These are phyloP conservation scores for Yamadazyma atmosphaerica DNA, from an alignment of 1,139 yeast genomes.

Conservation along the genomic window DNA sequence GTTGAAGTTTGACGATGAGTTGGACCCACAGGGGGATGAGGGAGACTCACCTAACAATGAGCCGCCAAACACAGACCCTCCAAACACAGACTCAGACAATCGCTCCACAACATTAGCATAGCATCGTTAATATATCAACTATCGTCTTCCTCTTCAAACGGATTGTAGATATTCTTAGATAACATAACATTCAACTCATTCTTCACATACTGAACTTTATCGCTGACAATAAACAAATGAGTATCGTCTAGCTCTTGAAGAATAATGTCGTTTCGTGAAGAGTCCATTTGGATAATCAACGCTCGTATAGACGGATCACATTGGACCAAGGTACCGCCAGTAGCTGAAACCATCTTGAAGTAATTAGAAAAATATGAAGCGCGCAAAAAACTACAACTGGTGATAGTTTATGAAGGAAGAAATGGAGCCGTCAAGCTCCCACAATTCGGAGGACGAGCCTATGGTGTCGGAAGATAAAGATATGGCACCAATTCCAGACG, in stretches of 20 bases:
- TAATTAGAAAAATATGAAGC: no score
- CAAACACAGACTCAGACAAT: no score
- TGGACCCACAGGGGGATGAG: conserved; percentile 2
- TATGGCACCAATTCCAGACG: no score
- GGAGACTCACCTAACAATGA: no score
- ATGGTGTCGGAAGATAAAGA: no score
- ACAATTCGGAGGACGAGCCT: no score
- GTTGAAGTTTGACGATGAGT: conserved; percentile 16
- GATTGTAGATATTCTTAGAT: conserved; percentile 82
- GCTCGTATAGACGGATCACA: conserved; percentile 94
- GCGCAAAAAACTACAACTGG: no score
- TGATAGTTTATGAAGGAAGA: no score
- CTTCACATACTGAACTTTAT: conserved; percentile 73
- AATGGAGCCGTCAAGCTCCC: no score
- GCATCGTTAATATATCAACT: not conserved
- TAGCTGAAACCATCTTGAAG: conserved; percentile 42
- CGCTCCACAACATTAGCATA: not conserved
- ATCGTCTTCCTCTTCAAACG: conserved; percentile 67
- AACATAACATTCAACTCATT: conserved; percentile 71
- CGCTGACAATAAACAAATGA: conserved; percentile 77
- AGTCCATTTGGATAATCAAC: conserved; percentile 75
- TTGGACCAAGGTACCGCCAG: conserved; percentile 46
- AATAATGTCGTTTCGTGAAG: conserved; percentile 70
- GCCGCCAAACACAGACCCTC: not conserved
- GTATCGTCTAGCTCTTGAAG: conserved; percentile 88